These are phyloP conservation scores for Rutstroemia sp. DNA, from an alignment of 2,329 filamentous ascomycete species.

Conservation along the genomic window DNA sequence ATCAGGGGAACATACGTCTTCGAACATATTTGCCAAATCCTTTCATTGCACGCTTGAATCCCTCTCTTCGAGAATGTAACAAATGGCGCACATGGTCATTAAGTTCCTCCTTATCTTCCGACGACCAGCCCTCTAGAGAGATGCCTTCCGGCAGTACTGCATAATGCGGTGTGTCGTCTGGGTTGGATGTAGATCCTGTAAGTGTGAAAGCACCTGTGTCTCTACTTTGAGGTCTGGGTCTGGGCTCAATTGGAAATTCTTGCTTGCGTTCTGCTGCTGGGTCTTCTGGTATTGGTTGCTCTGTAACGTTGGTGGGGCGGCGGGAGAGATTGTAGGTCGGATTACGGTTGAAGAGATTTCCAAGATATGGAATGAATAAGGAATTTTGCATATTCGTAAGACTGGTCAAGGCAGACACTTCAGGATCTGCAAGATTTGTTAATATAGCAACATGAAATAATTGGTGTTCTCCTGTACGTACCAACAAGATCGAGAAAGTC, in stretches of 20 bases:
- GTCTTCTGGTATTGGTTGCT: conserved; percentile 7
- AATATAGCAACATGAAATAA: neutral
- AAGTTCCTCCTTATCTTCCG: conserved; percentile 65
- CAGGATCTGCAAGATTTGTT: conserved; percentile 21
- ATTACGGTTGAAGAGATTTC: conserved; percentile 64
- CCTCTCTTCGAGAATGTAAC: conserved; percentile 72
- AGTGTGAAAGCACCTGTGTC: conserved; percentile 21
- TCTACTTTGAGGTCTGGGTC: conserved; percentile 13
- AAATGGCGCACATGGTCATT: conserved; percentile 84
- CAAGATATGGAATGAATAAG: conserved; percentile 77
- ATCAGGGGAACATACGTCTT: conserved; percentile 45
- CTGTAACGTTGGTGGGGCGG: conserved; percentile 22
- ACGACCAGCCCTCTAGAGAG: conserved; percentile 65
- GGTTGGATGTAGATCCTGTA: conserved; percentile 57
- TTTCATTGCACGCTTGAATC: conserved; percentile 71
- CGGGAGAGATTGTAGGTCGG: conserved; percentile 67
- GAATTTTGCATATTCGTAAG: conserved; percentile 88
- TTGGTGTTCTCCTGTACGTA: conserved; percentile 25
- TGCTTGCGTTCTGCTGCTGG: conserved; percentile 8
- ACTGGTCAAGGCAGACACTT: conserved; percentile 70
- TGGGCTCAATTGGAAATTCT: neutral
- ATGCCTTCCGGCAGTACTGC: conserved; percentile 72
- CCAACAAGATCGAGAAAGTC: conserved; percentile 63
- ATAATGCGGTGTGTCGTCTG: conserved; percentile 56
- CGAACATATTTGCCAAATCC: conserved; percentile 75